Conservation (phyloP, 306 rosid genomes). For the Vigna mungo region DNA sequence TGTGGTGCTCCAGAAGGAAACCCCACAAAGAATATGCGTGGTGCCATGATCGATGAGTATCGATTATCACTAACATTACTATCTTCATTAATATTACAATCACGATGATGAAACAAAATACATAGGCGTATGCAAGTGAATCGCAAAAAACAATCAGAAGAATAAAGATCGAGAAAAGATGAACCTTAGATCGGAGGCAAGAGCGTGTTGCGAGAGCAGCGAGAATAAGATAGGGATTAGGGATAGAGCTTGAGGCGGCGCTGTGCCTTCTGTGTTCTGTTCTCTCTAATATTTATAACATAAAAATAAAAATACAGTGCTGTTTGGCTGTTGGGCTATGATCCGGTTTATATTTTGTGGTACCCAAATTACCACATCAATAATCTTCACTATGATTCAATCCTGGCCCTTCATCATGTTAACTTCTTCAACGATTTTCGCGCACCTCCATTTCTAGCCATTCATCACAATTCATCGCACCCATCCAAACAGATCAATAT, state of each 20-base stretch:
- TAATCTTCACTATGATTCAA: background rate
- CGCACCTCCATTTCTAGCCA: background rate
- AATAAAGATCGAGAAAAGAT: background rate
- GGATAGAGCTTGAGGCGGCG: conserved; percentile 26
- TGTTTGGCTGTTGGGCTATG: background rate
- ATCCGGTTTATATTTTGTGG: conserved; percentile 21
- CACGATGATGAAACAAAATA: background rate
- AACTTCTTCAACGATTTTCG: background rate
- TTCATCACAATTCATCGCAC: background rate
- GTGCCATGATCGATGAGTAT: background rate
- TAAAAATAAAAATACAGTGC: background rate
- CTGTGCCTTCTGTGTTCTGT: background rate
- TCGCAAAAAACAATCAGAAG: background rate
- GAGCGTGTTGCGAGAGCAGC: background rate
- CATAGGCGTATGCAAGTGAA: background rate
- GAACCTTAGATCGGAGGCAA: conserved; percentile 17
- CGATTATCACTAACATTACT: background rate
- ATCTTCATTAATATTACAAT: background rate
- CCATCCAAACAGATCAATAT: background rate
- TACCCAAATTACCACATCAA: background rate
- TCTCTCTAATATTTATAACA: background rate
- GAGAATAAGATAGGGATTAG: background rate
- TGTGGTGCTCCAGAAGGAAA: background rate
- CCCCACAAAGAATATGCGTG: background rate
- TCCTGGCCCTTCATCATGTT: conserved; percentile 4